These are phyloP conservation scores for Esteya vermicola DNA, from an alignment of 2,329 filamentous ascomycete genomes.

Conservation along the genomic window DNA sequence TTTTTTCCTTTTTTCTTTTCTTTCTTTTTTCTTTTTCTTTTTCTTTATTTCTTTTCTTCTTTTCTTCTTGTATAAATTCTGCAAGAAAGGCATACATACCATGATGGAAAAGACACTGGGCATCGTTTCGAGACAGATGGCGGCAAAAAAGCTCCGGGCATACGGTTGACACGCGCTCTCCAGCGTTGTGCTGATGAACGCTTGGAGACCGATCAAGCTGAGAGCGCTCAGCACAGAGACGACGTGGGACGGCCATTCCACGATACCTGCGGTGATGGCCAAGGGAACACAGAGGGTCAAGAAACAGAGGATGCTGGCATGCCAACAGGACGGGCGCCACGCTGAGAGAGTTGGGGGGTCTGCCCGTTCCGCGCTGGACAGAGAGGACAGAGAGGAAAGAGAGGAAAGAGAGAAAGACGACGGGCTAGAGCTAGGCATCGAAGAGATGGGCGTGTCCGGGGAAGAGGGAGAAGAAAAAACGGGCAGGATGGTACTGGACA, in stretches of 20 bases:
- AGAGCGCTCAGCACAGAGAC: slow-evolving; percentile 3
- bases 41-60: neutral
- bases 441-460: no score
- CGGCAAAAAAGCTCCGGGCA: neutral
- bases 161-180: neutral
- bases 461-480: no score
- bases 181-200: slow-evolving; percentile 4
- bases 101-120: slow-evolving; percentile 2
- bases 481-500: no score
- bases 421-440: no score
- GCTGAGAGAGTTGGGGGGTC: no score
- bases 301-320: neutral
- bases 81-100: slow-evolving; percentile 1
- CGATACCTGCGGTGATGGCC: neutral
- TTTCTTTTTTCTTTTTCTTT: neutral
- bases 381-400: no score
- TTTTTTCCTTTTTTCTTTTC: neutral
- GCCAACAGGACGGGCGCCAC: neutral
- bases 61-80: neutral
- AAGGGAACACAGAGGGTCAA: neutral
- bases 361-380: no score
- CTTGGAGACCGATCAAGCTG: slow-evolving; percentile 1
- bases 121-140: neutral
- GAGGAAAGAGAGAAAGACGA: no score
- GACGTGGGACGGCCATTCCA: neutral